These are phyloP conservation scores for Aspergillus japonicus DNA, from an alignment of 2,329 filamentous ascomycete genomes.

Conservation along the genomic window DNA sequence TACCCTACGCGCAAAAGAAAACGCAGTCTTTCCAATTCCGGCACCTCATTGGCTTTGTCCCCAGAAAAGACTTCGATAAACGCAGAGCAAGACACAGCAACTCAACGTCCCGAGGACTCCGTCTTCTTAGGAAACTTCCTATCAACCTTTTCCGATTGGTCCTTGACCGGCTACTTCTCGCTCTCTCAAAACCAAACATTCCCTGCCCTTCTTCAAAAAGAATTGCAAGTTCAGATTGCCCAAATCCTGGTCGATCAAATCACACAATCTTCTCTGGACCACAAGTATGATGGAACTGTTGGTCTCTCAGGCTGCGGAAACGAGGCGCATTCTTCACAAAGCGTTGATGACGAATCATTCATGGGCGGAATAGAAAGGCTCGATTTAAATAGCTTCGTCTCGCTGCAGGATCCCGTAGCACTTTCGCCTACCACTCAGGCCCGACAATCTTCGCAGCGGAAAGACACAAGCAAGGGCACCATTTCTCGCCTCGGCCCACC, in stretches of 20 bases:
- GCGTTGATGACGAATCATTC: conserved; percentile 29
- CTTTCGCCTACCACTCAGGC: conserved; percentile 15
- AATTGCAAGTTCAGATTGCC: conserved; percentile 39
- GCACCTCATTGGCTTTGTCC: conserved; percentile 29
- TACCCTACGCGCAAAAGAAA: conserved; percentile 34
- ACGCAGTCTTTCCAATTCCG: conserved; percentile 33
- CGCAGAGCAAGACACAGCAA: conserved; percentile 20
- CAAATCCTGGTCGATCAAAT: conserved; percentile 45
- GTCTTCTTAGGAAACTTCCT: conserved; percentile 41
- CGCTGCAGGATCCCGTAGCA: conserved; percentile 31
- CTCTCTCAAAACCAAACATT: conserved; percentile 30
- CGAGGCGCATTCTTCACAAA: conserved; percentile 24
- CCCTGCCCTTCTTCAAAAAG: conserved; percentile 35
- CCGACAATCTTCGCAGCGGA: conserved; percentile 25
- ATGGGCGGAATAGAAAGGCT: conserved; percentile 33
- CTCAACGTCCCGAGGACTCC: conserved; percentile 30
- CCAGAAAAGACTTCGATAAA: conserved; percentile 26
- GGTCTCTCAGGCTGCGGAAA: conserved; percentile 30
- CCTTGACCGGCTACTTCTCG: conserved; percentile 41
- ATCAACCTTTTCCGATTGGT: conserved; percentile 41
- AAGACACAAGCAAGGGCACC: conserved; percentile 30
- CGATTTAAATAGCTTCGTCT: conserved; percentile 38
- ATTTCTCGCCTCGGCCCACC: conserved; percentile 50
- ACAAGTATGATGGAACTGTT: conserved; percentile 30
- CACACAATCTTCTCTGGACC: conserved; percentile 45